Evolutionary conservation across 129 eudicot species (phyloP), one percentile per base, ranked within the genome.

Genomic region (Chrysanthemum lavandulifolium): DNA sequence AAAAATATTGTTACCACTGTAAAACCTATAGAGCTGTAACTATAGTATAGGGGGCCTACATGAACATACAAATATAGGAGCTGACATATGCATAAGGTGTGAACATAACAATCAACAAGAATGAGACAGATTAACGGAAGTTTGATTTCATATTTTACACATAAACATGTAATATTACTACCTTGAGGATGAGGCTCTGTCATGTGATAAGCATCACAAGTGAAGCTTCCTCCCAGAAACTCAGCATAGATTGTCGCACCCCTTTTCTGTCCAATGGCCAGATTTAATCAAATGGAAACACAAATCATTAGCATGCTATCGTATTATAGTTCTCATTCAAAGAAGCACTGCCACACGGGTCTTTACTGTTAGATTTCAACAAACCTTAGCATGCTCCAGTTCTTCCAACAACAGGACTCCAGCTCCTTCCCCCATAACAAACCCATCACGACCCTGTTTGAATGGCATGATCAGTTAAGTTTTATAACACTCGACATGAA

Each of bases 381-480:
- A 54, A 65, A 92, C 98, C 96, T 89, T 84, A 47, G 98, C 98
- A 83, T 92, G 96, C 73, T 92, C 96, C 73, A 92, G 89, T 84
- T 92, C 98, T 80, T 92, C 98, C 78, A 92, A 54, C 70, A 92
- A 88, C 74, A 92, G 66, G 75, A 89, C 98, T 54, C 98, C 98
- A 73, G 98, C 87, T 48, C 98, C 98, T 89, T 92, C 98, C 75
- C 98, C 98, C 98, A 92, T 86, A 50, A 92, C 98, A 80, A 92
- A 92, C 50, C 98, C 98, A 82, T 92, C 98, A 82, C 98, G 96
- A 27, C 76, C 87, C 98, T 92, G 84, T 69, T 53, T 65, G 14
- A 78, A 73, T 31, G n/a, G 45, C 0, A 71, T n/a, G 58, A 69
- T 16, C 53, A 48, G 69, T 54, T 12, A 13, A 6, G 58, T 53